Base-by-base conservation (phyloP, 2,329 filamentous ascomycete species). In the Trichothecium sympodiale region DNA sequence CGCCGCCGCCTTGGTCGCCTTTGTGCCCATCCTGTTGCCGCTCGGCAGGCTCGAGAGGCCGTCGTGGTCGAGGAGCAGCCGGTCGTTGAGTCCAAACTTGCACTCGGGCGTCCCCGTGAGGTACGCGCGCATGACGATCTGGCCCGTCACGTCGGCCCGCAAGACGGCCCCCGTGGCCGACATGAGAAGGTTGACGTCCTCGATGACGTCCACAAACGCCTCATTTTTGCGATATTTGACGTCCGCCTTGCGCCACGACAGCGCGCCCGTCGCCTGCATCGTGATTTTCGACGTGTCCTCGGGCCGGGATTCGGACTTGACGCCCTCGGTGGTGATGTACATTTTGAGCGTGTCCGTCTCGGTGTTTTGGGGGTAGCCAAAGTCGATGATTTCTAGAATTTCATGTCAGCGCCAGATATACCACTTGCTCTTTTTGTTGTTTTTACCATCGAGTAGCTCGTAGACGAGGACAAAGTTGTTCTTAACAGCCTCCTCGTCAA, bases 171-270 rank as follows among this genome's bases (percentile, higher is more conserved):
- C 91, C 0, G 87, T 91, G 5, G 91, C 91, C n/a, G 89, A 96
- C 83, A 98, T 95, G 53, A 98, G 80, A 40, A 98, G 74, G 60
- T 98, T 98, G 51, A 98, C 89, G 54, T 98, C 91, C 61, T 98
- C 91, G 52, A 98, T 98, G 14, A 98, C 91, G 60, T 98, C 91
- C 47, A 98, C 91, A 53, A 98, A 98, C 23, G 91, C 91, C 61
- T 98, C 91, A 64, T 98, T 98, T 66, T 98, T 98, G 59, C 91
- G 83, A 65, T 98, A 98, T 56, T 94, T 94, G 61, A 98, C 91
- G 59, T 96, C 89, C 41, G 89, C 84, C 54, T 94, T 84, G 49
- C 93, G 78, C 91, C 93, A 98, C 32, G 91, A 96, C 29, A 95
- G 72, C 5, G 91, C 91, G 29, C 93, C 91, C 0, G 91, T 98